A percentile compares a stretch with the other conserved stretches of the same genome.
Conservation (phyloP, 129 eudicot genomes). For the Oenanthe sinensis region DNA sequence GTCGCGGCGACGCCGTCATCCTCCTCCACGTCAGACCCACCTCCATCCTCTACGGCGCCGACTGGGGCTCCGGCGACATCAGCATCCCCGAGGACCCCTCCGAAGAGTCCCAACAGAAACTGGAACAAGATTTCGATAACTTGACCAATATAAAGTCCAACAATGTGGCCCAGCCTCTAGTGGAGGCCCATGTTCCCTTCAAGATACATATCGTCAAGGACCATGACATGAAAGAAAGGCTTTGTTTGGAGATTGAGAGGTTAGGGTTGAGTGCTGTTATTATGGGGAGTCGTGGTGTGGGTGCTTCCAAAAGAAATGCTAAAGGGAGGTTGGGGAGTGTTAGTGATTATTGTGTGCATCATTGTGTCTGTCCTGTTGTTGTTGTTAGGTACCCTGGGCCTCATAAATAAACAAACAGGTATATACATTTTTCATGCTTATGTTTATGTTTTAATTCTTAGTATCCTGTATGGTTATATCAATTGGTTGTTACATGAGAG, state of each 20-base stretch:
- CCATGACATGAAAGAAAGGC: slow-evolving; percentile 68
- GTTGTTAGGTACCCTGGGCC: slow-evolving; percentile 64
- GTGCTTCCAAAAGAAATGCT: slow-evolving; percentile 38
- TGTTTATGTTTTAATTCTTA: background rate
- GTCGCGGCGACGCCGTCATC: slow-evolving; percentile 65
- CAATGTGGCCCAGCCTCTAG: slow-evolving; percentile 48
- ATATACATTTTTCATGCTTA: background rate
- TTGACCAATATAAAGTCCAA: slow-evolving; percentile 44
- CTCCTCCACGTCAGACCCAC: slow-evolving; percentile 83
- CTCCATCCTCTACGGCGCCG: slow-evolving; percentile 77
- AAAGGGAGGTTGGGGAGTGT: slow-evolving; percentile 75
- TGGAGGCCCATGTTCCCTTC: slow-evolving; percentile 49
- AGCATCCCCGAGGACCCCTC: slow-evolving; percentile 29
- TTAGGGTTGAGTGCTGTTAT: slow-evolving; percentile 68
- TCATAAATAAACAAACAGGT: slow-evolving; percentile 49
- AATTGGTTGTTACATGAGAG: background rate
- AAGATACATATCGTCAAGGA: slow-evolving; percentile 72
- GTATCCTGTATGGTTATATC: no score
- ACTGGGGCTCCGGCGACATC: slow-evolving; percentile 47
- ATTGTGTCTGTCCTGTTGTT: slow-evolving; percentile 79
- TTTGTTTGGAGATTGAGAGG: slow-evolving; percentile 68
- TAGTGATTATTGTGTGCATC: slow-evolving; percentile 75
- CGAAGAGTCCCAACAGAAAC: slow-evolving; percentile 44
- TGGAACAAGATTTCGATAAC: slow-evolving; percentile 53
- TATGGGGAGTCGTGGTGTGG: slow-evolving; percentile 76